Percentiles rank a stretch among this genome's conserved stretches.
Conservation (phyloP, 345 rosid genomes). For the Orychophragmus violaceus region DNA sequence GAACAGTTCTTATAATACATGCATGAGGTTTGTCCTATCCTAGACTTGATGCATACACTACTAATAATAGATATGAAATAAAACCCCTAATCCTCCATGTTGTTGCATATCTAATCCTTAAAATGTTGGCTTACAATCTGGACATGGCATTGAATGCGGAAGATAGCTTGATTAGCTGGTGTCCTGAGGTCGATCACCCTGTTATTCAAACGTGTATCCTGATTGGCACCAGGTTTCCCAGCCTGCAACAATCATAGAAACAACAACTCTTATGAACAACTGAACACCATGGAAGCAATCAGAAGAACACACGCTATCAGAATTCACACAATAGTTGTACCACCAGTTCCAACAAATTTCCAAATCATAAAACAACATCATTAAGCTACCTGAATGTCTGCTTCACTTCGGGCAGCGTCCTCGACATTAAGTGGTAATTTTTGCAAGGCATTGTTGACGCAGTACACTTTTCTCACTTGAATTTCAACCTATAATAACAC, state of each 20-base stretch:
- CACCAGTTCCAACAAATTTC: background rate
- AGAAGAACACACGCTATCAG: background rate
- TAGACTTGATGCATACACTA: background rate
- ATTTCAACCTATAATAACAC: constrained; percentile 49
- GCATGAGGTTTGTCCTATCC: background rate
- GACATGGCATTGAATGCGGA: constrained; percentile 50
- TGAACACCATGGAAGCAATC: background rate
- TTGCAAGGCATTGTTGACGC: constrained; percentile 51
- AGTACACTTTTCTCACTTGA: constrained; percentile 55
- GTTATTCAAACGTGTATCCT: constrained; percentile 71
- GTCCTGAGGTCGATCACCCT: constrained; percentile 76
- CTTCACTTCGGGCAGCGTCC: constrained; percentile 80
- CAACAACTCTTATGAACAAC: constrained; percentile 6
- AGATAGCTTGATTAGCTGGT: constrained; percentile 77
- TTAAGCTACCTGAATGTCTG: constrained; percentile 53
- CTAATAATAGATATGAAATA: background rate
- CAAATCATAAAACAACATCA: background rate
- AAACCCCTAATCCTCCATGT: background rate
- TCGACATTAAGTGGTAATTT: constrained; percentile 63
- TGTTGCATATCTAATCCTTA: background rate
- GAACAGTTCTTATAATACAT: background rate
- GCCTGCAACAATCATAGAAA: constrained; percentile 35
- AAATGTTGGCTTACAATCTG: background rate
- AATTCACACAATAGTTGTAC: background rate
- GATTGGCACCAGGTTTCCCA: constrained; percentile 62